Base-by-base conservation (phyloP, 176 grass and related monocot genomes). In the Coix lacrymajobi region DNA sequence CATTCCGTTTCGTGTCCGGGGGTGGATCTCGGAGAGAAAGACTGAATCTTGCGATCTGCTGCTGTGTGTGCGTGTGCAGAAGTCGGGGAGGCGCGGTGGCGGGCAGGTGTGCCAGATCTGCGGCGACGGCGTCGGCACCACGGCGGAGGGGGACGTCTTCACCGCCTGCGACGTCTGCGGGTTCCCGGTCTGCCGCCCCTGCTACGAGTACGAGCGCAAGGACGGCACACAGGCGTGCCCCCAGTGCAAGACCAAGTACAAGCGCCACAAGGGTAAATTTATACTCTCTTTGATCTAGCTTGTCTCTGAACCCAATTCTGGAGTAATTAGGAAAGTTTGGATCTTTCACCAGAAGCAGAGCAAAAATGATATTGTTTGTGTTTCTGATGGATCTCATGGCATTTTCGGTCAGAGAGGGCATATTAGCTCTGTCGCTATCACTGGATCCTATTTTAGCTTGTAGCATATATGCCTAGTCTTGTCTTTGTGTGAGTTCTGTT, bases 221-320 rank as follows among this genome's bases (percentile, higher is more conserved):
- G 97, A 96, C 43, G 97, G 97, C 29, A 99, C 84, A 33, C 93
- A 99, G 61, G 87, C 89, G 31, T 99, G 97, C 85, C 97, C 93
- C 4, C 97, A 99, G 79, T 99, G 97, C 97, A 99, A 99, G 89
- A 99, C 97, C 85, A 93, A 94, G 82, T 96, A 95, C 97, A 99
- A 99, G 89, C 91, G 93, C 56, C 97, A 95, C 89, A 99, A 96
- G 72, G 97, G 97, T 99, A 88, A 88, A 22, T 30, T 9, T 45
- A 3, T 1, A 16, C 7, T 64, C 26, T 20, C 51, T 41, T 70
- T 46, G 60, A 80, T 78, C 48, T 30, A 19, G 56, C 73, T 13
- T 13, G 5, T 57, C 65, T 36, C 15, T 13, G 61, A 64, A 33
- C 67, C 33, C 11, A 14, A 20, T 76, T 67, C 25, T 6, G 56